Base-by-base conservation (phyloP, 495 filamentous ascomycete species). In the Hypoxylon fuscum region DNA sequence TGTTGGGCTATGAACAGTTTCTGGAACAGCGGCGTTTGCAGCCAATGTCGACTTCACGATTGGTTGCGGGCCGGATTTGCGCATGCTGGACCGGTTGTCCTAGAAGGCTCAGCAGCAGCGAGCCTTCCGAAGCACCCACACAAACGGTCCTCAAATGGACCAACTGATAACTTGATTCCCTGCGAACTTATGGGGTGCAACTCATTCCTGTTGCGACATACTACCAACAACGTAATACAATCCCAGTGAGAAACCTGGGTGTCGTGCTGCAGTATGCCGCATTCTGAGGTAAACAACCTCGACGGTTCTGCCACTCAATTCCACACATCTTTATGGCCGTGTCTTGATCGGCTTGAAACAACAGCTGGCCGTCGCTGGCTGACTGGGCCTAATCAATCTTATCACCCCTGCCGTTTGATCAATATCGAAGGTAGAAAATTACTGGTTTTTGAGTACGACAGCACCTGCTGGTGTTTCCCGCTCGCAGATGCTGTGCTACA, bases 41-140 rank as follows among this genome's bases (percentile, higher is more conserved):
- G 35, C 43, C 31, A 31, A 8, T 20, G 14, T 29, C 18, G 23
- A 21, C 10, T 10, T 14, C 43, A 32, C 10, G 10, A 53, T 52
- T 64, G 60, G 48, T 20, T 48, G 46, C 12, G 7, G 34, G 32
- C 34, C 23, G 35, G 59, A 11, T 47, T 42, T 38, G 22, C 38
- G 46, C 52, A 20, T 32, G 27, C 12, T 51, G 35, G 15, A 42
- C 34, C 27, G 14, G 37, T 40, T 38, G 21, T 22, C 29, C 11
- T 23, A 64, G 34, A 52, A 63, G 60, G 53, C 54, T 52, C 31
- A 54, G 34, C 54, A 40, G 23, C 32, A 48, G 15, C 29, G 21
- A 40, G 35, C 29, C 43, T 41, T 35, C 23, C 17, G n/a, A n/a
- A 21, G 41, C 45, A 0, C 9, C 29, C 48, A 17, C n/a, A 2